Conservation (phyloP, 345 rosid genomes). For the Eucalyptus cloeziana region DNA sequence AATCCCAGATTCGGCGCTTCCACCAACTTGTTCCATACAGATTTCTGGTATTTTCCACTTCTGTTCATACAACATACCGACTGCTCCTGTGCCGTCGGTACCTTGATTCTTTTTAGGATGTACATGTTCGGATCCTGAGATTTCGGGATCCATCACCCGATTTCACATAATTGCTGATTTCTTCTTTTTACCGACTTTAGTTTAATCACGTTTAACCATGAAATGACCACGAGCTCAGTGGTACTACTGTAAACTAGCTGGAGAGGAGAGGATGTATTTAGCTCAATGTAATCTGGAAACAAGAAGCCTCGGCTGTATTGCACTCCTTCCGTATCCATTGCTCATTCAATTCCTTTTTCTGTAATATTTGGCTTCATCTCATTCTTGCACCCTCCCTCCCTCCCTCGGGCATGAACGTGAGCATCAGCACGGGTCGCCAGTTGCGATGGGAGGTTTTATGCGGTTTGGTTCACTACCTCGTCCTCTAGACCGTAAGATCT, state of each 20-base stretch:
- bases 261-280: neutral
- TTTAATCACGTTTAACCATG: neutral
- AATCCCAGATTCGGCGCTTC: neutral
- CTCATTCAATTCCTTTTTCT: neutral
- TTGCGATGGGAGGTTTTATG: neutral
- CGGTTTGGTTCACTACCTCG: neutral
- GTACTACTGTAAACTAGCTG: neutral
- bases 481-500: neutral
- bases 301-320: neutral
- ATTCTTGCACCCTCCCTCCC: neutral
- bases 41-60: neutral
- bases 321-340: neutral
- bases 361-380: neutral
- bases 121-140: neutral
- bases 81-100: neutral
- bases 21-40: neutral
- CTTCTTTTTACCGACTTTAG: neutral
- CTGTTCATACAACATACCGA: neutral
- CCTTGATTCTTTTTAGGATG: neutral
- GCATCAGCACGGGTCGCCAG: neutral
- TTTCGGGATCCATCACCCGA: neutral
- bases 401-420: neutral
- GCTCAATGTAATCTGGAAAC: neutral
- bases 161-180: neutral
- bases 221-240: neutral